A percentile compares a stretch with the other conserved stretches of the same genome.
Conservation (phyloP, 2,329 filamentous ascomycete species). For the Pseudogymnoascus sp. region DNA sequence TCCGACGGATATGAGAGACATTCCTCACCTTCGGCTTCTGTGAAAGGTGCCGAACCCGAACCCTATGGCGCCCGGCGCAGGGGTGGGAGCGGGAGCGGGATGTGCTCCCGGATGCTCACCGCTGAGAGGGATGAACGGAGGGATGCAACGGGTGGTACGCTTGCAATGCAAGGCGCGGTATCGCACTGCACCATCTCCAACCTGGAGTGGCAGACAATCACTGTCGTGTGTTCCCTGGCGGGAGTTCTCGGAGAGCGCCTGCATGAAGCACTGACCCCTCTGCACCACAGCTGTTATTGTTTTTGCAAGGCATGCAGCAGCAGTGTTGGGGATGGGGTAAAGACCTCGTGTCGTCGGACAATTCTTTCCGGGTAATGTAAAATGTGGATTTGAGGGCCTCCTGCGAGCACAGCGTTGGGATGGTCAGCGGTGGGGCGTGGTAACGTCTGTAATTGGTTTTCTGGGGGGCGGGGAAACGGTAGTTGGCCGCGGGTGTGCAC, state of each 20-base stretch:
- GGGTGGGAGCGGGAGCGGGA: not conserved
- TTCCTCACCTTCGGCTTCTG: not conserved
- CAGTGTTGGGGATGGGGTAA: not conserved
- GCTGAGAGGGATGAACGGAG: not conserved
- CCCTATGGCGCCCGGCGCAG: not conserved
- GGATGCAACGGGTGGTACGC: not conserved
- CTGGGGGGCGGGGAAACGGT: not conserved
- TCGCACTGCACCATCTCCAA: not conserved
- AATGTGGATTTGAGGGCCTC: not conserved
- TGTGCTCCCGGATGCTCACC: not conserved
- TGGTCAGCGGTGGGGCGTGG: not conserved
- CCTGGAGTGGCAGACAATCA: not conserved
- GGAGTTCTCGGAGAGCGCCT: not conserved
- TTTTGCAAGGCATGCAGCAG: not conserved
- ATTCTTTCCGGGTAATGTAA: not conserved
- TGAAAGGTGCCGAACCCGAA: not conserved
- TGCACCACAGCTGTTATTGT: not conserved
- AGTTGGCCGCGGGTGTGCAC: constrained; percentile 1
- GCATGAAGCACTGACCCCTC: not conserved
- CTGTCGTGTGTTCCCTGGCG: not conserved
- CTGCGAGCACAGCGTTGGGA: not conserved
- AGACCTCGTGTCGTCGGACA: not conserved
- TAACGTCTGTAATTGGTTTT: not conserved
- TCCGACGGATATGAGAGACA: not conserved
- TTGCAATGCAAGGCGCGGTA: not conserved